Evolutionary conservation across 1,284 basidiomycete genomes (phyloP).

Genomic region (Inonotus obliquus): DNA sequence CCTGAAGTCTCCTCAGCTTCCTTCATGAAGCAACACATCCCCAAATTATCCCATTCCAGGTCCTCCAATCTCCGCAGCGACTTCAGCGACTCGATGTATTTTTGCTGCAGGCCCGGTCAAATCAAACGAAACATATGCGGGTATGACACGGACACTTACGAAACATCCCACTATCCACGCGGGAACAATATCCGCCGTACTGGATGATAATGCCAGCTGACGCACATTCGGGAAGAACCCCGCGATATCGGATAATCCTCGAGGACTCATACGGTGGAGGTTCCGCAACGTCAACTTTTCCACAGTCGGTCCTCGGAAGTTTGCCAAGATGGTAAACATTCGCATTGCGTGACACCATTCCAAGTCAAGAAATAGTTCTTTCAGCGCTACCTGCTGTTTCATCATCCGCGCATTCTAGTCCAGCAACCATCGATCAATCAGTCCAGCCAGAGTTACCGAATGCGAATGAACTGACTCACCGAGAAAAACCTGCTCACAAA

Average conservation of each 20-base stretch:
- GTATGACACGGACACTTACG: neutral
- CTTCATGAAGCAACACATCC: neutral
- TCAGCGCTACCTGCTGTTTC: neutral
- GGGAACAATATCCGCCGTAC: constrained; percentile 3
- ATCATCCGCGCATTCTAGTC: neutral
- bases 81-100: neutral
- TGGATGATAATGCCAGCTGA: neutral
- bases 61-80: neutral
- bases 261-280: neutral
- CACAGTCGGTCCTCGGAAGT: neutral
- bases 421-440: neutral
- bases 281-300: neutral
- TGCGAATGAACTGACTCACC: neutral
- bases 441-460: too few relatives aligned
- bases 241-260: neutral
- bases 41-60: constrained; percentile 1
- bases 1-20: neutral
- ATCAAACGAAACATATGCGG: neutral
- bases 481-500: neutral
- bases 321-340: neutral
- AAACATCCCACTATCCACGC: neutral
- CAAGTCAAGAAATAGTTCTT: neutral
- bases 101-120: neutral
- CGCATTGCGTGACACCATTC: constrained; percentile 3
- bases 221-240: neutral